These are phyloP conservation scores for Begonia fuchsioides DNA, from an alignment of 306 rosid species.

Conservation along the genomic window DNA sequence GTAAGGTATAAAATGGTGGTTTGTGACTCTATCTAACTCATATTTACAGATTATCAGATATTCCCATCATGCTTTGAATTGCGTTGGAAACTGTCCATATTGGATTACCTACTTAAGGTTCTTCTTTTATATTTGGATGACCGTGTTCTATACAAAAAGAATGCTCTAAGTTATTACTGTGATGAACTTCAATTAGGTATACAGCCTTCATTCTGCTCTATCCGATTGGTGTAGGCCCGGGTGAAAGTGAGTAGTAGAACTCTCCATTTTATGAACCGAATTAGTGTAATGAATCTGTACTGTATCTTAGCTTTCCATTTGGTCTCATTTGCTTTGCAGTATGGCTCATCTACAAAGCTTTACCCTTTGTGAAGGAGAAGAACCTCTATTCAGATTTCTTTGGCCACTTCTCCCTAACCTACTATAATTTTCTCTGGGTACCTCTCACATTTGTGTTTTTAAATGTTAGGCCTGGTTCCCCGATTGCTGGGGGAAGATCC, in stretches of 20 bases:
- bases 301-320: too few relatives aligned
- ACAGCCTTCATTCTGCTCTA: slow-evolving; percentile 76
- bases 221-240: too few relatives aligned
- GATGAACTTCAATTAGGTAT: slow-evolving; percentile 30
- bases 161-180: too few relatives aligned
- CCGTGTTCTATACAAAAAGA: not conserved
- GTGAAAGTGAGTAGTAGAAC: too few relatives aligned
- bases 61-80: slow-evolving; percentile 60
- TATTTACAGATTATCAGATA: slow-evolving; percentile 86
- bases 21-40: too few relatives aligned
- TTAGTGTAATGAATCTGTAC: too few relatives aligned
- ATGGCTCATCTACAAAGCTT: too few relatives aligned
- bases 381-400: slow-evolving; percentile 44
- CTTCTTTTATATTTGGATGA: slow-evolving; percentile 2
- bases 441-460: slow-evolving; percentile 7
- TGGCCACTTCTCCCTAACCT: slow-evolving; percentile 43
- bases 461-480: too few relatives aligned
- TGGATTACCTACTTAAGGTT: slow-evolving; percentile 89
- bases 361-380: slow-evolving; percentile 48
- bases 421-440: slow-evolving; percentile 63
- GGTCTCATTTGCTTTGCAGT: too few relatives aligned
- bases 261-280: too few relatives aligned
- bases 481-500: too few relatives aligned
- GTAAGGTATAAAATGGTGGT: too few relatives aligned
- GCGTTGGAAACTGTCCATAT: slow-evolving; percentile 56